phyloP scores from a whole-genome alignment of 192 early-diverging fungal genomes.

The Entomortierella beljakovae region DNA sequence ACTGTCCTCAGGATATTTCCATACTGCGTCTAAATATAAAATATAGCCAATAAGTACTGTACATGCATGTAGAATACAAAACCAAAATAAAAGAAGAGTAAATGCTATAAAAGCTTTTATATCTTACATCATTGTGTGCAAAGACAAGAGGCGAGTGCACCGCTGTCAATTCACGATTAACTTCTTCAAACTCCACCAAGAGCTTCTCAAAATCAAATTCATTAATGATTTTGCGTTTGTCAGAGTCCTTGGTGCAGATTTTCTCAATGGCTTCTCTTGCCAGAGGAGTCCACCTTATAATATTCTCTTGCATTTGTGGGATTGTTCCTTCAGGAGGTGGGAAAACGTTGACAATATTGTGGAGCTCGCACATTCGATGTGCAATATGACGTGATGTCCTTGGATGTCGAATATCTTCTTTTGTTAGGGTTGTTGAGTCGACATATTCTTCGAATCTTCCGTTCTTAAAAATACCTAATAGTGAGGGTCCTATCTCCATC shows the following conservation, averaged over 20 bases:
- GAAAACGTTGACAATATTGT: constrained; percentile 73
- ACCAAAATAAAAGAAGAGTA: not conserved
- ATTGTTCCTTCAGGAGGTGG: constrained; percentile 58
- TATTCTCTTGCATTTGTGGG: constrained; percentile 75
- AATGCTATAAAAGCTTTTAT: not conserved
- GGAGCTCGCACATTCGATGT: constrained; percentile 72
- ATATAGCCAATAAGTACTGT: not conserved
- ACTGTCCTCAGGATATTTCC: constrained; percentile 82
- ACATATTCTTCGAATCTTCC: constrained; percentile 89
- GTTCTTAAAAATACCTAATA: constrained; percentile 84
- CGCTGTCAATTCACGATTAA: constrained; percentile 48
- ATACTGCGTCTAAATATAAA: constrained; percentile 72
- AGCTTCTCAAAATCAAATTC: constrained; percentile 63
- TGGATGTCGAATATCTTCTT: constrained; percentile 73
- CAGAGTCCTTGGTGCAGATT: constrained; percentile 24
- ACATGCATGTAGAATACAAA: not conserved
- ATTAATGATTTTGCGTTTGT: constrained; percentile 23
- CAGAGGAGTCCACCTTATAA: constrained; percentile 70
- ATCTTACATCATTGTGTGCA: constrained; percentile 80
- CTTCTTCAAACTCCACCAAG: constrained; percentile 59
- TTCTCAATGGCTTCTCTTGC: constrained; percentile 52
- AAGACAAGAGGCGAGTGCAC: constrained; percentile 79
- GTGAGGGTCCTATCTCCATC: constrained; percentile 75
- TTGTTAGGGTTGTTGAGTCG: constrained; percentile 76
- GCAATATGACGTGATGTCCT: constrained; percentile 79